Conservation (phyloP, 2,329 filamentous ascomycete genomes). For the Myriangium duriaei region DNA sequence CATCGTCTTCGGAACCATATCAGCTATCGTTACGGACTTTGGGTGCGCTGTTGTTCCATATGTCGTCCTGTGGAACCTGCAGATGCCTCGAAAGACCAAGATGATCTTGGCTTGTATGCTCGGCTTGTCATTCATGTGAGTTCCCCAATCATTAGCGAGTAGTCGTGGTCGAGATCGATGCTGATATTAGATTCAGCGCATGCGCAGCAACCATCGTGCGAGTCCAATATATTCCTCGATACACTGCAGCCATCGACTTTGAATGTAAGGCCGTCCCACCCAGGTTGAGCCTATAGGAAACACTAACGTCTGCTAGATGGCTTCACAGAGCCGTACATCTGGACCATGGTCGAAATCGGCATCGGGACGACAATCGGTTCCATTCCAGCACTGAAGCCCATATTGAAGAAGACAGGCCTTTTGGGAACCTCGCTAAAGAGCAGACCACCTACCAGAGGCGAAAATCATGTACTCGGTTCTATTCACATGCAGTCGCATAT, state of each 20-base stretch:
- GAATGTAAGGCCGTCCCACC: conserved; percentile 17
- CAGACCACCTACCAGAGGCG: conserved; percentile 1
- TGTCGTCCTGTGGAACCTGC: conserved; percentile 24
- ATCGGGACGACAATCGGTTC: conserved; percentile 13
- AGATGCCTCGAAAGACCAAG: conserved; percentile 24
- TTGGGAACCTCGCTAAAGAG: background rate
- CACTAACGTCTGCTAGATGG: conserved; percentile 1
- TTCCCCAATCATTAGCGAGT: too few relatives aligned
- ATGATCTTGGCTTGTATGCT: conserved; percentile 23
- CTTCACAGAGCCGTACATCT: conserved; percentile 11
- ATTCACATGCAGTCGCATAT: background rate
- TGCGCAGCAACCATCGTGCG: conserved; percentile 36
- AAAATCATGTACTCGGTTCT: background rate
- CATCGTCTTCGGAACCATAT: conserved; percentile 9
- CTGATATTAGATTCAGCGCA: conserved; percentile 21
- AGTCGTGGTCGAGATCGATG: background rate
- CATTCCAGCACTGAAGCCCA: conserved; percentile 11
- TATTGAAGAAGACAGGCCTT: conserved; percentile 6
- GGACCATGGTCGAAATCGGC: conserved; percentile 12
- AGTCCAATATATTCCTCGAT: conserved; percentile 26
- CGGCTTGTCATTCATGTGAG: conserved; percentile 20
- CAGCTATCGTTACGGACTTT: conserved; percentile 23
- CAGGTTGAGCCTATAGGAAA: background rate
- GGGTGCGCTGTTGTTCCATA: conserved; percentile 25
- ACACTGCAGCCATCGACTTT: conserved; percentile 24